Evolutionary conservation across 176 grass and related monocot genomes (phyloP), one percentile per base, ranked within the genome.

Genomic region (Oryza coarctata): DNA sequence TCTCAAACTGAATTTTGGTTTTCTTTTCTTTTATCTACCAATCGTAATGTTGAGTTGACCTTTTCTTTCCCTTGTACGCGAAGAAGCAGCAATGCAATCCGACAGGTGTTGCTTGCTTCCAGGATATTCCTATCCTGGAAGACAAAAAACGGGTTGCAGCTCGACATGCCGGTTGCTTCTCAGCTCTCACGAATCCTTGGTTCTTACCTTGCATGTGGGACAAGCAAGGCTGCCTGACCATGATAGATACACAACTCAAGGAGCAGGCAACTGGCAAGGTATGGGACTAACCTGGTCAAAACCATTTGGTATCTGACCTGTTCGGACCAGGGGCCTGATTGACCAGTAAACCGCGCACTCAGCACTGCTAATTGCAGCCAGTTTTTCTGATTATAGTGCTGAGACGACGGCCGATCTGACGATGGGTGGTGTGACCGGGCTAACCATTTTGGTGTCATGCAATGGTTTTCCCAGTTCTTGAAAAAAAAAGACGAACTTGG

Each of bases 161-260:
- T 58, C 65, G 71, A 89, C 29, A 63, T 76, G 40, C 49, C 26
- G 62, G 69, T 78, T 77, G 83, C 87, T 72, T 86, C 77, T 76
- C 28, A 47, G 18, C 27, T 66, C 71, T 30, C n/a, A 67, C 70
- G 82, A 85, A 71, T 65, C 58, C 67, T 41, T 62, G 23, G 55
- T 44, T n/a, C 36, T 82, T 38, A 1, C 13, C 66, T 82, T 83
- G 18, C 79, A 61, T 73, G 73, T 62, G 45, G 61, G 79, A 79
- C 83, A 90, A 83, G 83, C 60, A 79, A 90, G 67, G 7, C 5
- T 50, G 33, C 44, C 49, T 26, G 47, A 49, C 47, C 34, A 66
- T 20, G 74, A 63, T 36, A 55, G 28, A 47, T 30, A 49, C 1
- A 45, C 38, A 17, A 32, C 7, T 50, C n/a, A 20, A 71, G 66